Conservation (phyloP, 2,329 filamentous ascomycete species). For the Penicillium sp. region DNA sequence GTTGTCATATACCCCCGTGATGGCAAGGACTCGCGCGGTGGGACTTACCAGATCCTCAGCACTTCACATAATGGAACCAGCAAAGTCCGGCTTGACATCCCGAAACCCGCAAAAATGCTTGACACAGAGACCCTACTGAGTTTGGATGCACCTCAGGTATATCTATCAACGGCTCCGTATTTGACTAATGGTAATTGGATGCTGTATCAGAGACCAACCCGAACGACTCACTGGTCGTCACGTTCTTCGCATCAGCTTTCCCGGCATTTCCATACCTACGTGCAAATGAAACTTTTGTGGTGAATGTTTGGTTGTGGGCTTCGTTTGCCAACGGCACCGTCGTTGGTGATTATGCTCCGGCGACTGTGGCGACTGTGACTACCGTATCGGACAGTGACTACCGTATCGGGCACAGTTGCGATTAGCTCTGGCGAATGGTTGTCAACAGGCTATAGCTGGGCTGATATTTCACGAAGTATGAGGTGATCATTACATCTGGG, state of each 20-base stretch:
- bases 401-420: background rate
- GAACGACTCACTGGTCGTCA: slow-evolving; percentile 30
- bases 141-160: slow-evolving; percentile 30
- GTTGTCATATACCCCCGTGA: background rate
- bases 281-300: slow-evolving; percentile 12
- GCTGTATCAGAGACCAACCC: slow-evolving; percentile 30
- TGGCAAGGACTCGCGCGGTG: background rate
- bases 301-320: slow-evolving; percentile 29
- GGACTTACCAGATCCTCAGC: slow-evolving; percentile 14
- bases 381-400: slow-evolving; percentile 5
- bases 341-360: slow-evolving; percentile 14
- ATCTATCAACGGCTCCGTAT: slow-evolving; percentile 30
- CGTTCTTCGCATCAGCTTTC: slow-evolving; percentile 33
- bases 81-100: slow-evolving; percentile 13
- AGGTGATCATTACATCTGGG: slow-evolving; percentile 13
- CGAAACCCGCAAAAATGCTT: slow-evolving; percentile 5
- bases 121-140: slow-evolving; percentile 5
- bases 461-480: slow-evolving; percentile 13
- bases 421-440: slow-evolving; percentile 12
- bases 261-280: slow-evolving; percentile 40
- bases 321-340: slow-evolving; percentile 29
- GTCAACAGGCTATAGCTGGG: slow-evolving; percentile 16
- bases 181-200: slow-evolving; percentile 47
- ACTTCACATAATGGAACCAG: slow-evolving; percentile 8
- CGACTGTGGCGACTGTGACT: slow-evolving; percentile 14